phyloP scores from a whole-genome alignment of 305 asterid species.

The Plantago rigida region DNA sequence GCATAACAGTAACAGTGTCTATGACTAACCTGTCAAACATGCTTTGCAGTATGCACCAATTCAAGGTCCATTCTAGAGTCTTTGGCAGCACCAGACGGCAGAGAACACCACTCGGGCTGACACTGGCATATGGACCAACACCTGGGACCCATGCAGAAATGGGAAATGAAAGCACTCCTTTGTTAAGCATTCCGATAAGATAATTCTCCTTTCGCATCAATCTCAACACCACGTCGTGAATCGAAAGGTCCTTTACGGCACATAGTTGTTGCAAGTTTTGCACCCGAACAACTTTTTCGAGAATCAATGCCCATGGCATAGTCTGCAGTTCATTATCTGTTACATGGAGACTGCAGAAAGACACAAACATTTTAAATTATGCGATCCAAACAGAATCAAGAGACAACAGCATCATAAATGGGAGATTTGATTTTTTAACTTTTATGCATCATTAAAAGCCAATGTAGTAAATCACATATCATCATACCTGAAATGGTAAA shows the following conservation, averaged over 20 bases:
- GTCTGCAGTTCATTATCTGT: constrained; percentile 86
- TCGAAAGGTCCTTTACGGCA: constrained; percentile 75
- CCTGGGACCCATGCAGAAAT: constrained; percentile 81
- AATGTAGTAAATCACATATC: constrained; percentile 7
- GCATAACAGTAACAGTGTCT: constrained; percentile 10
- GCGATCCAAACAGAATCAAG: constrained; percentile 8
- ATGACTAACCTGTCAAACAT: constrained; percentile 82
- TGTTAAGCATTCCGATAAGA: constrained; percentile 94
- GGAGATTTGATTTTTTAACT: not conserved
- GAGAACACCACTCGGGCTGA: constrained; percentile 42
- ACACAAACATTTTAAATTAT: constrained; percentile 10
- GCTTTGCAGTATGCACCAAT: constrained; percentile 90
- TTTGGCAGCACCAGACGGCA: constrained; percentile 62
- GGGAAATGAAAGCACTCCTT: constrained; percentile 87
- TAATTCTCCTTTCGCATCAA: constrained; percentile 96
- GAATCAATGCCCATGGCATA: constrained; percentile 81
- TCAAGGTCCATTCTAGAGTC: constrained; percentile 90
- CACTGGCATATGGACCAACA: constrained; percentile 48
- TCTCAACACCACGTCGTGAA: constrained; percentile 81
- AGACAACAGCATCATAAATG: not conserved
- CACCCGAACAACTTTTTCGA: constrained; percentile 66
- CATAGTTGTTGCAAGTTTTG: constrained; percentile 58
- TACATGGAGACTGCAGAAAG: constrained; percentile 62
- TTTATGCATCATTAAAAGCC: constrained; percentile 4
- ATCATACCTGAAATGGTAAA: constrained; percentile 65